A percentile compares a stretch with the other conserved stretches of the same genome.
These are phyloP conservation scores for Polychaeton citri DNA, from an alignment of 2,329 filamentous ascomycete species.

Conservation along the genomic window DNA sequence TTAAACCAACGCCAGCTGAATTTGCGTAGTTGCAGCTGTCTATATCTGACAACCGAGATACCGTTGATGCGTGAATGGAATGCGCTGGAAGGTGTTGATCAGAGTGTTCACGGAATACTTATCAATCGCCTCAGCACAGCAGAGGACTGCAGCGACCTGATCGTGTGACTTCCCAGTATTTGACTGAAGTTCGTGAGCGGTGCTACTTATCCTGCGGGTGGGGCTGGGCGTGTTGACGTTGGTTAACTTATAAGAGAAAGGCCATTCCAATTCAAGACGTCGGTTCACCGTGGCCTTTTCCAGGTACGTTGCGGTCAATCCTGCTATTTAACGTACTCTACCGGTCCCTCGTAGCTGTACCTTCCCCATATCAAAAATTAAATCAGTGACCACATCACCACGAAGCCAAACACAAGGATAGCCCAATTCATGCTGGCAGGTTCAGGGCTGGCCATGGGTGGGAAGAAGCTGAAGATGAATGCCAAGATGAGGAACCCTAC, in stretches of 20 bases:
- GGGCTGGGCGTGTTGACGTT: slow-evolving; percentile 19
- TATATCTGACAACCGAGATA: slow-evolving; percentile 12
- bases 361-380: slow-evolving; percentile 8
- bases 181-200: slow-evolving; percentile 35
- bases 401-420: slow-evolving; percentile 12
- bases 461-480: slow-evolving; percentile 14
- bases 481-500: slow-evolving; percentile 10
- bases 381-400: slow-evolving; percentile 6
- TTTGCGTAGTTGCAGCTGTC: not conserved
- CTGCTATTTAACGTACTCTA: slow-evolving; percentile 9
- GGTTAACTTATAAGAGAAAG: too few species aligned
- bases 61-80: slow-evolving; percentile 17
- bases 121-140: slow-evolving; percentile 12
- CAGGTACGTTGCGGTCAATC: too few species aligned
- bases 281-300: too few species aligned
- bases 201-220: slow-evolving; percentile 34
- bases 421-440: slow-evolving; percentile 18
- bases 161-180: slow-evolving; percentile 36
- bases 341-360: slow-evolving; percentile 9
- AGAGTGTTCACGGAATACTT: slow-evolving; percentile 8
- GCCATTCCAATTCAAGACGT: too few species aligned
- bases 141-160: slow-evolving; percentile 19
- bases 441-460: slow-evolving; percentile 10
- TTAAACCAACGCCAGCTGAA: slow-evolving; percentile 7
- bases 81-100: slow-evolving; percentile 14